Evolutionary conservation across 2,329 filamentous ascomycete genomes (phyloP).

Genomic region (Tolypocladium pustulatum): DNA sequence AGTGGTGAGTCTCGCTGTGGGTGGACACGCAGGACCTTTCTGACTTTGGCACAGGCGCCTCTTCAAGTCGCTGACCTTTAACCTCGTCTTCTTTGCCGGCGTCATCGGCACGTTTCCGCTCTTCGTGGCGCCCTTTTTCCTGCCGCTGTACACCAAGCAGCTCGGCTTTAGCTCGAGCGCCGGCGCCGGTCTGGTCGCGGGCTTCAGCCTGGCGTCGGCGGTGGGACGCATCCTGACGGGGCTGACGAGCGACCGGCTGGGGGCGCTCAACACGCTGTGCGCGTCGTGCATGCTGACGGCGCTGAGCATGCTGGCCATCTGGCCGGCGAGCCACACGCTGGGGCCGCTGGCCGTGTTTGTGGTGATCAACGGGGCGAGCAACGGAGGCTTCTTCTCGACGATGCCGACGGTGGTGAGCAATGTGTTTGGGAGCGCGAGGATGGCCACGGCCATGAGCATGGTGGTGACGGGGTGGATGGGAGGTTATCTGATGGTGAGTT

Average conservation of each 20-base stretch:
- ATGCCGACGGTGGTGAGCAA: slow-evolving; percentile 53
- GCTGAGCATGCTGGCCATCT: slow-evolving; percentile 48
- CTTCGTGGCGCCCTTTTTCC: slow-evolving; percentile 50
- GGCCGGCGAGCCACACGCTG: slow-evolving; percentile 46
- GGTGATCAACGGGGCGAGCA: slow-evolving; percentile 47
- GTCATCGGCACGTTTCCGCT: slow-evolving; percentile 49
- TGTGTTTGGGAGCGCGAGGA: slow-evolving; percentile 44
- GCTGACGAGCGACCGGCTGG: slow-evolving; percentile 40
- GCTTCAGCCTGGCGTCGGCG: slow-evolving; percentile 51
- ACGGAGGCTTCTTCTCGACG: slow-evolving; percentile 53
- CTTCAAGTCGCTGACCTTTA: slow-evolving; percentile 41
- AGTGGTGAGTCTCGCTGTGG: not conserved
- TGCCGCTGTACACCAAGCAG: slow-evolving; percentile 44
- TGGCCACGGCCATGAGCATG: slow-evolving; percentile 51
- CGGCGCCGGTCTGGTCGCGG: slow-evolving; percentile 48
- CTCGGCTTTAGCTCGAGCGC: slow-evolving; percentile 41
- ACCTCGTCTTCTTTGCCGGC: slow-evolving; percentile 40
- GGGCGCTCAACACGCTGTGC: slow-evolving; percentile 44
- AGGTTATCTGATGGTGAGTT: slow-evolving; percentile 47
- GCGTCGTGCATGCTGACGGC: slow-evolving; percentile 39
- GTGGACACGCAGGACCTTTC: not conserved
- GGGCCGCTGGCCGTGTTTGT: slow-evolving; percentile 45
- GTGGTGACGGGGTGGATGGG: slow-evolving; percentile 49
- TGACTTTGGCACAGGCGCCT: slow-evolving; percentile 25
- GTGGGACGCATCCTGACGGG: slow-evolving; percentile 45